These are phyloP conservation scores for Obba rivulosa DNA, from an alignment of 768 basidiomycete species.

Conservation along the genomic window DNA sequence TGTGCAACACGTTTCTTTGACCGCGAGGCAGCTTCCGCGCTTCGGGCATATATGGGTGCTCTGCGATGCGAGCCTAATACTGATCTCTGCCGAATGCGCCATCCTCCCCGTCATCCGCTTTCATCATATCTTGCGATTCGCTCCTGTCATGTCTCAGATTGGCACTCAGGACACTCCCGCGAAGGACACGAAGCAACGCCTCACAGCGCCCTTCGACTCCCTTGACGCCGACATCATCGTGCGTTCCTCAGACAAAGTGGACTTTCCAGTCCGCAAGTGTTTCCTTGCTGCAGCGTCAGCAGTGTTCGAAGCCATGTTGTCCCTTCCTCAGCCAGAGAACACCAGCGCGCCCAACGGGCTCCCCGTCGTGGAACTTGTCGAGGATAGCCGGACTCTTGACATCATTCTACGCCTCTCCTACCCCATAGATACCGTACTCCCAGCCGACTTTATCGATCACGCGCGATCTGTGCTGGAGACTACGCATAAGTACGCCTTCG, in stretches of 20 bases:
- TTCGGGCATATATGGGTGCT: too few relatives aligned
- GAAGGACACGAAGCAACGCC: background rate
- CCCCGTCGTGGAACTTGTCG: background rate
- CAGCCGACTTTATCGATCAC: constrained; percentile 35
- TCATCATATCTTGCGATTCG: too few relatives aligned
- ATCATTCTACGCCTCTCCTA: background rate
- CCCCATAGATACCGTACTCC: background rate
- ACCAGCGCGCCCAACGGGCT: background rate
- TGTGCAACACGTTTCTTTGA: too few relatives aligned
- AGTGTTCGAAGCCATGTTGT: constrained; percentile 14
- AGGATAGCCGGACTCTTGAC: background rate
- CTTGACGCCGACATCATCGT: constrained; percentile 19
- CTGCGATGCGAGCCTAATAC: too few relatives aligned
- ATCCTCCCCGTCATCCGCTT: too few relatives aligned
- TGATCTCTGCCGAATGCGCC: too few relatives aligned
- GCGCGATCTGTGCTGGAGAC: constrained; percentile 44
- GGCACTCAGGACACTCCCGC: background rate
- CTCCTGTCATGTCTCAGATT: background rate
- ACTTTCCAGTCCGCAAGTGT: constrained; percentile 18
- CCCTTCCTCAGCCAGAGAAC: background rate
- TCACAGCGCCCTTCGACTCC: background rate
- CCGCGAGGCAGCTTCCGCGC: too few relatives aligned
- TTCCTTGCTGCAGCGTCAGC: constrained; percentile 25
- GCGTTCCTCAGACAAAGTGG: constrained; percentile 20
- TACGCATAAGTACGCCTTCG: constrained; percentile 55